Evolutionary conservation across 768 basidiomycete species (phyloP).

Genomic region (Neoboletus magnificus): DNA sequence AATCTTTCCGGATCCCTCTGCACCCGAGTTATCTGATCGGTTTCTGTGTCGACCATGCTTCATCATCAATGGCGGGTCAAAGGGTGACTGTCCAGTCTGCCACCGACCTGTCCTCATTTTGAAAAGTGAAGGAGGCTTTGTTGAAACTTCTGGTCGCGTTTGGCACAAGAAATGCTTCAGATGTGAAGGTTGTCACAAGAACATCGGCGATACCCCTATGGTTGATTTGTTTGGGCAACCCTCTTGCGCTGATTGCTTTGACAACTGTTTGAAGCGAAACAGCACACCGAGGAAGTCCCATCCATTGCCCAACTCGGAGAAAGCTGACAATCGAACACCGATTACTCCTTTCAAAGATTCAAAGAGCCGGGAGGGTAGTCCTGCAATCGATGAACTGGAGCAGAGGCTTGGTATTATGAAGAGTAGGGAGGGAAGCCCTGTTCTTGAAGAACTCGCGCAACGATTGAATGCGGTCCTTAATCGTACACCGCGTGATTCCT

Average conservation of each 20-base stretch:
- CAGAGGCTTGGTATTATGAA: conserved; percentile 55
- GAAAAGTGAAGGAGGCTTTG: conserved; percentile 73
- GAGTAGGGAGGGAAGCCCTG: conserved; percentile 54
- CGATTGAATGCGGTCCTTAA: conserved; percentile 40
- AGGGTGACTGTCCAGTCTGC: conserved; percentile 68
- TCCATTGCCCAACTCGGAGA: conserved; percentile 32
- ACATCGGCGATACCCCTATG: conserved; percentile 72
- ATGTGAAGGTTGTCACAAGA: conserved; percentile 69
- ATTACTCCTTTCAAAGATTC: conserved; percentile 43
- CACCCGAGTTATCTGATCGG: conserved; percentile 31
- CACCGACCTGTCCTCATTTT: conserved; percentile 68
- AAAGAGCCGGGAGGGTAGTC: conserved; percentile 51
- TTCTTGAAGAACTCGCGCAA: conserved; percentile 48
- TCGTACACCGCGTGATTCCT: conserved; percentile 32
- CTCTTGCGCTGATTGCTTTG: conserved; percentile 79
- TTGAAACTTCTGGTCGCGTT: conserved; percentile 63
- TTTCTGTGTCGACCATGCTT: conserved; percentile 80
- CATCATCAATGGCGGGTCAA: conserved; percentile 66
- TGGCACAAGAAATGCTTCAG: conserved; percentile 85
- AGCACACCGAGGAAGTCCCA: conserved; percentile 37
- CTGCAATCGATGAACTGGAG: conserved; percentile 63
- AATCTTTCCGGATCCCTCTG: conserved; percentile 72
- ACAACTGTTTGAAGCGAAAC: conserved; percentile 62
- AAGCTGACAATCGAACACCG: conserved; percentile 37
- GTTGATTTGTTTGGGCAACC: conserved; percentile 82